A percentile compares a stretch with the other conserved stretches of the same genome.
These are phyloP conservation scores for Nyctanthes arbortristis DNA, from an alignment of 257 asterid species.

Conservation along the genomic window DNA sequence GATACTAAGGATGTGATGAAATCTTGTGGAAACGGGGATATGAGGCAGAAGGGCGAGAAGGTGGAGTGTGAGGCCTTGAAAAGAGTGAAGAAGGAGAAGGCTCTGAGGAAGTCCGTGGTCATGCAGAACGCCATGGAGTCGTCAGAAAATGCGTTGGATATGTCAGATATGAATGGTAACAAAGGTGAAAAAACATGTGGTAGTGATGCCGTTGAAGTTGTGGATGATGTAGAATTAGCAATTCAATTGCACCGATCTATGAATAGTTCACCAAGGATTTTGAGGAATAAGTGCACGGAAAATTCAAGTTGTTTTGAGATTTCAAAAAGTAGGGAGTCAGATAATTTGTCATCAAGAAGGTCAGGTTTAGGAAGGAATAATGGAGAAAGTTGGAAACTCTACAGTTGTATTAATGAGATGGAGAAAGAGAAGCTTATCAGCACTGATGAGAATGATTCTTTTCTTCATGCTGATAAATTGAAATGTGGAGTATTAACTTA, in stretches of 20 bases:
- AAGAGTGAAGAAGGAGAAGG: conserved; percentile 39
- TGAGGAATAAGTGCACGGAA: conserved; percentile 28
- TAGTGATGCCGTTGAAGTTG: conserved; percentile 31
- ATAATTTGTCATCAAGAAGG: conserved; percentile 34
- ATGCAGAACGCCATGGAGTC: conserved; percentile 29
- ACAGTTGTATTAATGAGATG: conserved; percentile 22
- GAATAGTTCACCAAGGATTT: conserved; percentile 58
- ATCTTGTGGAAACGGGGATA: conserved; percentile 23
- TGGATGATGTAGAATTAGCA: conserved; percentile 54
- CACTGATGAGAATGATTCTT: conserved; percentile 23
- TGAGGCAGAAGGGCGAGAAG: conserved; percentile 28
- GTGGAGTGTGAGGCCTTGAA: conserved; percentile 30
- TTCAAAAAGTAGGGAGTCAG: conserved; percentile 30
- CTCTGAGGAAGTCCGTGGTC: conserved; percentile 32
- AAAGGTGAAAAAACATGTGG: conserved; percentile 27
- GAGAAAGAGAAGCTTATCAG: conserved; percentile 28
- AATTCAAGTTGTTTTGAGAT: conserved; percentile 28
- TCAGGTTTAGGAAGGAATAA: conserved; percentile 26
- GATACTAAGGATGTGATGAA: conserved; percentile 26
- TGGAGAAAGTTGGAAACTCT: conserved; percentile 33
- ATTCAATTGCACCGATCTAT: conserved; percentile 58
- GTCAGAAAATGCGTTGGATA: conserved; percentile 26
- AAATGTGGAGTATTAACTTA: conserved; percentile 33
- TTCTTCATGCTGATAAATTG: conserved; percentile 20
- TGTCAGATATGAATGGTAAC: conserved; percentile 26